A percentile compares a stretch with the other conserved stretches of the same genome.
Evolutionary conservation across 148 eudicot genomes (phyloP).

Genomic region (Polygonum maritimum): DNA sequence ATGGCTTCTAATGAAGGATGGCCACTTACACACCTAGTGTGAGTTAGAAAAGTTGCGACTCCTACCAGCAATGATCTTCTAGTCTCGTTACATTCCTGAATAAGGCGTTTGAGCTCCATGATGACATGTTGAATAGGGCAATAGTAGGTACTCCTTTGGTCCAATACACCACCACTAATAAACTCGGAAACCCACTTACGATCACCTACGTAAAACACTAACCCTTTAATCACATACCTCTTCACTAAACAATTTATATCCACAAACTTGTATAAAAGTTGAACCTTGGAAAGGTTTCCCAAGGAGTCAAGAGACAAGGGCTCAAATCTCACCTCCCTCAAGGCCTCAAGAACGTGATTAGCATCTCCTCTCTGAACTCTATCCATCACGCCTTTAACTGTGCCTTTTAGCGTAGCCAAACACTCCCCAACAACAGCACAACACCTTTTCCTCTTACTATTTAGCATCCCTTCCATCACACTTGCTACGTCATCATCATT

Average conservation of each 20-base stretch:
- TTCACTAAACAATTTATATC: slow-evolving; percentile 46
- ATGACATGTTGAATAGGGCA: slow-evolving; percentile 60
- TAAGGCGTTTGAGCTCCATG: slow-evolving; percentile 56
- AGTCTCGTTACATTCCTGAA: slow-evolving; percentile 22
- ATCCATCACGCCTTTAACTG: slow-evolving; percentile 42
- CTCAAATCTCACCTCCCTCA: slow-evolving; percentile 46
- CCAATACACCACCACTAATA: slow-evolving; percentile 22
- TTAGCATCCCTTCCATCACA: slow-evolving; percentile 43
- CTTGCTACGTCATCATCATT: slow-evolving; percentile 38
- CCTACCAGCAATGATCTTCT: slow-evolving; percentile 64
- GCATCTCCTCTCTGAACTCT: slow-evolving; percentile 40
- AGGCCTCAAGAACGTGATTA: slow-evolving; percentile 29
- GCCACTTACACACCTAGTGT: slow-evolving; percentile 49
- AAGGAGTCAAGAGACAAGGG: slow-evolving; percentile 40
- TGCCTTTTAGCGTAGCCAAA: slow-evolving; percentile 33
- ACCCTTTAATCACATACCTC: slow-evolving; percentile 37
- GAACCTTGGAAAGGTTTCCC: slow-evolving; percentile 32
- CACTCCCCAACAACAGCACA: slow-evolving; percentile 66
- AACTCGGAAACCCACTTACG: slow-evolving; percentile 68
- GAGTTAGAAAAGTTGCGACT: slow-evolving; percentile 66
- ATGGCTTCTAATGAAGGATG: slow-evolving; percentile 47
- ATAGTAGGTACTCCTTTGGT: slow-evolving; percentile 29
- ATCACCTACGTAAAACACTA: slow-evolving; percentile 67
- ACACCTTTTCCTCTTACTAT: slow-evolving; percentile 28
- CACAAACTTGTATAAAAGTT: slow-evolving; percentile 46